Evolutionary conservation across 1,139 yeast species (phyloP), one percentile per base, ranked within the genome.

Genomic region (Candida frijolesensis): DNA sequence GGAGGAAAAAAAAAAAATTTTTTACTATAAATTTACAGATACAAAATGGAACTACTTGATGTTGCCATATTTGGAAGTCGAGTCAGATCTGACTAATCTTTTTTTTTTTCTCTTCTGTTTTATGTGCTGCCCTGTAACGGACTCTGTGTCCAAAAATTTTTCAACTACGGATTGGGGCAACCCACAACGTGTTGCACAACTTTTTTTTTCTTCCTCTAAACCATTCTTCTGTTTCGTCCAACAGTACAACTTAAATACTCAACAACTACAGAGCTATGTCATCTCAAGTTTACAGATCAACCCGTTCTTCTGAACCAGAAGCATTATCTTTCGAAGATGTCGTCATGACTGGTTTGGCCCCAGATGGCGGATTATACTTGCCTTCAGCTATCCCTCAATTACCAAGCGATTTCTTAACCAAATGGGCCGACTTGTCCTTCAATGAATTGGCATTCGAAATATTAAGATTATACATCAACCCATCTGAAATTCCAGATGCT

Each of bases 291-390:
- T 94, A 94, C 69, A 86, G 96, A 72, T 92, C 98, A 22, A 90
- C 99, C 12, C 85, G 98, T 66, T 84, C 95, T 7, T 63, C 83
- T 22, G 67, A 66, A 11, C 68, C 69, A 32, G 82, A 83, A 59
- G 70, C 80, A 12, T 79, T 85, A 51, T 79, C 94, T 3, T 94
- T 94, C 61, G 99, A 94, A 70, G 96, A 88, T 54, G 96, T 92
- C 8, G 92, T 94, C 48, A 88, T 94, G 71, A 88, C 89, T 56
- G 99, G 99, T 44, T 79, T 94, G 62, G 99, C 98, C 48, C 84
- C 88, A 48, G 99, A 95, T 67, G 99, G 99, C 59, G 99, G 99
- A 41, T 81, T 94, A 46, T 94, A 89, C 67, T 79, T 95, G 52
- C 99, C 99, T 47, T 82, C 95, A 9, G 76, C 69, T 50, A 89